A percentile compares a stretch with the other conserved stretches of the same genome.
Conservation (phyloP, 2,329 filamentous ascomycete species). For the Myriosclerotinia duriaeana region DNA sequence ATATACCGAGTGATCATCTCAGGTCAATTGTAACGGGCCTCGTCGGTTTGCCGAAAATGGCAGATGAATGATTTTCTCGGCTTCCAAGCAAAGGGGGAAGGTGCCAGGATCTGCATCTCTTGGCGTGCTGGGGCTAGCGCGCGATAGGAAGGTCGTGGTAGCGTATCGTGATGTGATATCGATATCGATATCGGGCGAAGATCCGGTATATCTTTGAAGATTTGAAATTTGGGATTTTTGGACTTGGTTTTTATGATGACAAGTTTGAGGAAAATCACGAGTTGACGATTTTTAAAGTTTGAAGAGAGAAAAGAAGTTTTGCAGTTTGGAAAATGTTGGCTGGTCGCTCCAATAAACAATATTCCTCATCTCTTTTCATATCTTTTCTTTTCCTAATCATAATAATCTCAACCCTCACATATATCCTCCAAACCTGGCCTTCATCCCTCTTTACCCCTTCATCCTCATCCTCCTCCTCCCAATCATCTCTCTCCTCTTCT, state of each 20-base stretch:
- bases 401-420: background rate
- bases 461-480: background rate
- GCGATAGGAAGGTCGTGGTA: constrained; percentile 4
- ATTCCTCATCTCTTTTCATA: background rate
- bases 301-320: background rate
- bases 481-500: background rate
- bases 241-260: too few species aligned
- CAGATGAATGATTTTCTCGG: background rate
- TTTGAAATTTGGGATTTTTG: too few species aligned
- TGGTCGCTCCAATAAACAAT: background rate
- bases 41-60: background rate
- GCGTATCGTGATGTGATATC: background rate
- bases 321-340: constrained; percentile 10
- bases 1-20: background rate
- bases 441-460: background rate
- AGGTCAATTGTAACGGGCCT: background rate
- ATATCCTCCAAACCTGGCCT: background rate
- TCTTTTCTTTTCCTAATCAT: background rate
- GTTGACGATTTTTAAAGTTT: too few species aligned
- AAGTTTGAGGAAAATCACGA: too few species aligned
- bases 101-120: background rate
- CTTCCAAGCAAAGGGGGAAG: background rate
- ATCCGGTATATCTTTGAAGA: too few species aligned
- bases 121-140: background rate
- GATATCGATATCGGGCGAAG: background rate